Conservation (phyloP, 2,329 filamentous ascomycete genomes). For the Hypocrella siamensis region DNA sequence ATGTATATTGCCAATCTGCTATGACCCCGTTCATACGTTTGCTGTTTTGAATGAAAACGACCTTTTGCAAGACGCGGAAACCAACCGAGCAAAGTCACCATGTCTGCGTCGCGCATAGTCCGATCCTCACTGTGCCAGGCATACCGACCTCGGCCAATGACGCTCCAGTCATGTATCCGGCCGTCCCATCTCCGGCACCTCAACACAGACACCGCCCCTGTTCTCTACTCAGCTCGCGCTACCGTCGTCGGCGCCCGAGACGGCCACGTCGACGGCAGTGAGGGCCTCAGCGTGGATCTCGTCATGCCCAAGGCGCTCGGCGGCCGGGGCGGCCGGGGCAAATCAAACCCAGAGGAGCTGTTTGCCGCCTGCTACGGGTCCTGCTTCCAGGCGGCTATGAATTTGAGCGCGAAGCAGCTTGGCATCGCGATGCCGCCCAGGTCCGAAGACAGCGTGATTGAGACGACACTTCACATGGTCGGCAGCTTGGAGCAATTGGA, state of each 20-base stretch:
- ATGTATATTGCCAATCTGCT: too few species aligned
- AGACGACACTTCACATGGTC: constrained; percentile 25
- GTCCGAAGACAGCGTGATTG: constrained; percentile 20
- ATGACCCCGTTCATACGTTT: too few species aligned
- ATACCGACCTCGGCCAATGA: too few species aligned
- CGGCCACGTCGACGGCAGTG: constrained; percentile 11
- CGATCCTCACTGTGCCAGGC: too few species aligned
- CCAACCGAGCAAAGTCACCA: constrained; percentile 7
- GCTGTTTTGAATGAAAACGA: background rate
- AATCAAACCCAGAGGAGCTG: constrained; percentile 30
- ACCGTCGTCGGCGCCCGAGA: constrained; percentile 21
- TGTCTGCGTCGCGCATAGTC: constrained; percentile 2
- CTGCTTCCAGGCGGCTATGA: constrained; percentile 31
- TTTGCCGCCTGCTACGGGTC: constrained; percentile 31
- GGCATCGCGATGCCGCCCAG: constrained; percentile 23
- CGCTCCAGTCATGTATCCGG: too few species aligned
- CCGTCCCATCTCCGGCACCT: constrained; percentile 7
- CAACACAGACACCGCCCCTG: constrained; percentile 21
- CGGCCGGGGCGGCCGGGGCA: constrained; percentile 20
- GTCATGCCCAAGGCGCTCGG: constrained; percentile 27
- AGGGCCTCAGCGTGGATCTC: constrained; percentile 16
- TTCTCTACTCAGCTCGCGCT: constrained; percentile 20
- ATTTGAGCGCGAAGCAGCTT: constrained; percentile 21
- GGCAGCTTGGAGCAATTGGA: constrained; percentile 27
- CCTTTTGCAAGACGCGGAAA: background rate